Base-by-base conservation (phyloP, 2,329 filamentous ascomycete species). In the Stemphylium vesicarium region DNA sequence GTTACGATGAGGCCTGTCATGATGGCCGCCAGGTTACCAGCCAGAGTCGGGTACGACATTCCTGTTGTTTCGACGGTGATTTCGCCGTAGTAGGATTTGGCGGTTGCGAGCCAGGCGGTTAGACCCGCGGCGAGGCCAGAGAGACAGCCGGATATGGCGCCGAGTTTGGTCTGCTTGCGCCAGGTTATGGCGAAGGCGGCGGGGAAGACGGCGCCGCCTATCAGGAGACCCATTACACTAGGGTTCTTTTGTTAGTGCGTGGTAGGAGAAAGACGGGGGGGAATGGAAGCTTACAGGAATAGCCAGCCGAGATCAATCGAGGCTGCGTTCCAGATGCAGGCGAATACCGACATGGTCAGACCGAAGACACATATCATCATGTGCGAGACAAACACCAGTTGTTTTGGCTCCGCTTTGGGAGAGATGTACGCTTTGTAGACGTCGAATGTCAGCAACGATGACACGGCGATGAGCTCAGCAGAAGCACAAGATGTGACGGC, bases 341-440 rank as follows among this genome's bases (percentile, higher is more conserved):
- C 71, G 42, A 79, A 80, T 2, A 71, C 67, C 2, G 76, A 74
- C 67, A 78, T 75, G 2, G 70, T 69, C n/a, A 78, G 31, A 0
- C 76, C 75, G 41, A 78, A 79, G 1, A 74, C 64, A 24, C 75
- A 71, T 38, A 78, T 77, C 64, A 76, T 75, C 29, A 70, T 60
- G 57, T 79, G 75, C 5, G 73, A 76, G 15, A 77, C 68, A 46
- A 72, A 74, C n/a, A 79, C 73, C 7, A 79, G 65, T 40, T 70
- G 72, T 12, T 64, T 52, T 1, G 73, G 71, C 2, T 63, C 65
- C 4, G 77, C 75, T 5, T 71, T 68, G 0, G 76, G 75, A 26
- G 74, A 66, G 39, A 78, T 68, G 57, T 78, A 79, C 0, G 71
- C 73, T 57, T 78, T 78, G 69, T 78, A 79, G n/a, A 79, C 70